These are phyloP conservation scores for Hyphopichia homilentoma DNA, from an alignment of 805 yeast genomes.

Conservation along the genomic window DNA sequence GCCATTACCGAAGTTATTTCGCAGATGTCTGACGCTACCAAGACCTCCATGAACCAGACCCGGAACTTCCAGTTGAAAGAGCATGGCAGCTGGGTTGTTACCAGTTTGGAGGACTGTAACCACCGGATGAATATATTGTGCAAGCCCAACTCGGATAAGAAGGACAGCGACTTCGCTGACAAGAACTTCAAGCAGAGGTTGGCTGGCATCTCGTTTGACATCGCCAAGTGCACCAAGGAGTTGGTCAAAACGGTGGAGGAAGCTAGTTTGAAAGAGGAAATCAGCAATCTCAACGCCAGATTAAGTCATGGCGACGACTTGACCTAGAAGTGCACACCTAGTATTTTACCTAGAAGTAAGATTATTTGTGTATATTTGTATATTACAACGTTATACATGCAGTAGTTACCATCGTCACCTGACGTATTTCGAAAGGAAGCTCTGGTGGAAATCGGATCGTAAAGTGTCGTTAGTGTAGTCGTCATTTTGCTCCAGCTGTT, in stretches of 20 bases:
- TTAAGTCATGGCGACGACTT: constrained; percentile 35
- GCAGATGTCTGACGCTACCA: constrained; percentile 88
- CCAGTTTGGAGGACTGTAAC: constrained; percentile 79
- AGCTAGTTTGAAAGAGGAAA: constrained; percentile 83
- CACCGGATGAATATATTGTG: constrained; percentile 77
- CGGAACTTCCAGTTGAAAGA: constrained; percentile 81
- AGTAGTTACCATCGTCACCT: constrained; percentile 11
- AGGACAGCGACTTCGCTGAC: constrained; percentile 70
- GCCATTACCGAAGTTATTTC: constrained; percentile 77
- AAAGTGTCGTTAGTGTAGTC: constrained; percentile 30
- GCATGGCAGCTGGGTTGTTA: constrained; percentile 89
- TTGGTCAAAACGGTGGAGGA: constrained; percentile 94
- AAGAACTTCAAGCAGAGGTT: constrained; percentile 87
- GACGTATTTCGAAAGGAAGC: constrained; percentile 32
- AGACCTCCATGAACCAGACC: constrained; percentile 82
- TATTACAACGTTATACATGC: neutral
- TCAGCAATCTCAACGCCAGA: constrained; percentile 73
- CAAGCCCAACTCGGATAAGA: constrained; percentile 34
- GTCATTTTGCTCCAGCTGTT: constrained; percentile 4
- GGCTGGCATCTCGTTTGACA: constrained; percentile 94
- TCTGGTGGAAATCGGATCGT: constrained; percentile 31
- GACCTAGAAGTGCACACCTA: too few species aligned
- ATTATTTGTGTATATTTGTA: constrained; percentile 1
- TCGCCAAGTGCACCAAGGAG: constrained; percentile 94
- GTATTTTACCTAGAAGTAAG: too few species aligned